Percentiles rank a stretch among this genome's conserved stretches.
These are phyloP conservation scores for Blastobotrys elegans DNA, from an alignment of 1,139 yeast genomes.

Conservation along the genomic window DNA sequence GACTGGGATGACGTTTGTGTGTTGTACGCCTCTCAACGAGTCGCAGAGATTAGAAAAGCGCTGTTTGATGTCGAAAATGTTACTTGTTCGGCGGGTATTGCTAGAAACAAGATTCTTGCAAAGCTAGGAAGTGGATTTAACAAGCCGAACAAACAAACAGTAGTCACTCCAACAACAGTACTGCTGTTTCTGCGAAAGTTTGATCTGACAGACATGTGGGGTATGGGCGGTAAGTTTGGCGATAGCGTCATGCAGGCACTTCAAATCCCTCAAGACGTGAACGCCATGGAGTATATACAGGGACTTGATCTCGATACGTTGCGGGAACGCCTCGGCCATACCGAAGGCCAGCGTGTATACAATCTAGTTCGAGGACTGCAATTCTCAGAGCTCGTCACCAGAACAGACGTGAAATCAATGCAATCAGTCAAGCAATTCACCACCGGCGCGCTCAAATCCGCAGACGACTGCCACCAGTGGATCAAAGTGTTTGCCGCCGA, in stretches of 20 bases:
- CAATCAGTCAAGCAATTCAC: slow-evolving; percentile 78
- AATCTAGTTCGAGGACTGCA: slow-evolving; percentile 62
- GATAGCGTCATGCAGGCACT: slow-evolving; percentile 46
- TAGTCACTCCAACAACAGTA: slow-evolving; percentile 50
- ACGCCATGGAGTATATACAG: slow-evolving; percentile 26
- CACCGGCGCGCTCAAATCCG: slow-evolving; percentile 43
- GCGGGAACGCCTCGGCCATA: slow-evolving; percentile 40
- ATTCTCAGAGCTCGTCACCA: slow-evolving; percentile 47
- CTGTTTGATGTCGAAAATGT: slow-evolving; percentile 59
- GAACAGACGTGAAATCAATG: slow-evolving; percentile 77
- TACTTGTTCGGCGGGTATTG: slow-evolving; percentile 88
- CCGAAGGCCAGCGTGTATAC: slow-evolving; percentile 40
- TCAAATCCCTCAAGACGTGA: slow-evolving; percentile 28
- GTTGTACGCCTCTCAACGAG: slow-evolving; percentile 58
- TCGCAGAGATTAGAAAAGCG: slow-evolving; percentile 48
- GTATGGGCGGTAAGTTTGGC: slow-evolving; percentile 89
- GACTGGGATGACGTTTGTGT: slow-evolving; percentile 89
- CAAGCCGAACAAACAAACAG: slow-evolving; percentile 85
- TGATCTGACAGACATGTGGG: slow-evolving; percentile 72
- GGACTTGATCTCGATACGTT: slow-evolving; percentile 32
- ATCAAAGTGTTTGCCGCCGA: slow-evolving; percentile 79
- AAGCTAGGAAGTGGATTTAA: slow-evolving; percentile 83
- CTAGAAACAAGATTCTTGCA: slow-evolving; percentile 69
- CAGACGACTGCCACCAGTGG: slow-evolving; percentile 71
- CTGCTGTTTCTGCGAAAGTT: slow-evolving; percentile 53